These are phyloP conservation scores for Xylariaceae sp. DNA, from an alignment of 2,329 filamentous ascomycete species.

Conservation along the genomic window DNA sequence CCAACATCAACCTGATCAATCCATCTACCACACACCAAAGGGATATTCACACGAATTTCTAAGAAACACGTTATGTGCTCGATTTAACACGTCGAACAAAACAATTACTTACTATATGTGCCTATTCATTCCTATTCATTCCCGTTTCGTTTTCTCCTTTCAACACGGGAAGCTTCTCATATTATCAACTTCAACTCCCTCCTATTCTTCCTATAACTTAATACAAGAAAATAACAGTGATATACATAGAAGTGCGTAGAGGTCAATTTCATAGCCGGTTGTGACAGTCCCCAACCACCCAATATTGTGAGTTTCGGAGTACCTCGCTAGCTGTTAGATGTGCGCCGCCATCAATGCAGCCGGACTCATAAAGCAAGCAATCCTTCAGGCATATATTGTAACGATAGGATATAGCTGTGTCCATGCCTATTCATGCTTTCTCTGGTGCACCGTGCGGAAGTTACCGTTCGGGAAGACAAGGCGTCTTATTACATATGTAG, in stretches of 20 bases:
- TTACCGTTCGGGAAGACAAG: background rate
- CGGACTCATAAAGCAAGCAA: background rate
- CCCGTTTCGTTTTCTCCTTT: background rate
- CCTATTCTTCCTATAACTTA: background rate
- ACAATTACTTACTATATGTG: no score
- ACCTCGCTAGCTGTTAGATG: background rate
- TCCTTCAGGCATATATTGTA: background rate
- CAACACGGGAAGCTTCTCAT: background rate
- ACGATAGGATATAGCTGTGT: background rate
- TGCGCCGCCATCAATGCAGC: background rate
- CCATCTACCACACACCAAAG: background rate
- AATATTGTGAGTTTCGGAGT: background rate
- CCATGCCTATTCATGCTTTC: constrained; percentile 1
- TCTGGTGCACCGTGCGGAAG: constrained; percentile 16
- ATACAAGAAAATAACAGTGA: background rate
- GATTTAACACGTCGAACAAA: background rate
- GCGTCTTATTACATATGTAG: constrained; percentile 2
- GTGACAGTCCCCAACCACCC: background rate
- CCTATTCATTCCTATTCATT: background rate
- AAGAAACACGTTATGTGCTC: background rate
- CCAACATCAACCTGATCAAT: background rate
- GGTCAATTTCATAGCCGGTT: background rate
- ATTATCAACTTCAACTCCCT: background rate
- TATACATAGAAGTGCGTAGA: background rate
- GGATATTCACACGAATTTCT: background rate